Base-by-base conservation (phyloP, 306 rosid species). In the Mucuna pruriens region DNA sequence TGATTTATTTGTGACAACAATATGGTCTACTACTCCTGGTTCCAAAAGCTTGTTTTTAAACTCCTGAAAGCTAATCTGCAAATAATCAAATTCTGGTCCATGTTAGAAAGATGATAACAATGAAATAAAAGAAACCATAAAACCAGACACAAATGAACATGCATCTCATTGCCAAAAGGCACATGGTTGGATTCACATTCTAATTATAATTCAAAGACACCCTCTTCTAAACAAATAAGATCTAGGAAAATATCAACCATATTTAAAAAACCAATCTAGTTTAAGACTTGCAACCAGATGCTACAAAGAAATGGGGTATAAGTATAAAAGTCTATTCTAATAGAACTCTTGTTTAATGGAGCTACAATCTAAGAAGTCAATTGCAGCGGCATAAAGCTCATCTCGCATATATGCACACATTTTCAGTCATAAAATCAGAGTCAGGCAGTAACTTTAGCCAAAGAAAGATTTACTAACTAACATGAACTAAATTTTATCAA, bases 21-120 rank as follows among this genome's bases (percentile, higher is more conserved):
- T 86, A 78, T 86, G 99, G 80, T 95, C 98, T 17, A 95, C 99
- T 49, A 91, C 79, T 64, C 99, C 98, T 4, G 99, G 92, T 83
- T 95, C 99, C 85, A 95, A 85, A 88, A 91, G 95, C 86, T 92
- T 91, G 76, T 95, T 93, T 85, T 89, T 93, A 57, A 95, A 95
- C 90, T 95, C 98, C 83, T 95, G 98, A 84, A 95, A 95, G 82
- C 99, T 93, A 75, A 95, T 93, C 99, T 95, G 99, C 86, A 77
- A 45, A 80, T 58, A 69, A 69, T 38, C 76, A 80, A 68, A 80
- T 81, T 55, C 48, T 51, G 44, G 13, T 71, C 26, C 33, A 61
- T 49, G 31, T 86, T 78, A 83, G 45, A 67, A 57, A 46, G 13
- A 42, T 25, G 38, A 61, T 29, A 40, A 71, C 31, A 61, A 74